phyloP scores from a whole-genome alignment of 2,329 filamentous ascomycete species.

The Aspergillus hortae region DNA sequence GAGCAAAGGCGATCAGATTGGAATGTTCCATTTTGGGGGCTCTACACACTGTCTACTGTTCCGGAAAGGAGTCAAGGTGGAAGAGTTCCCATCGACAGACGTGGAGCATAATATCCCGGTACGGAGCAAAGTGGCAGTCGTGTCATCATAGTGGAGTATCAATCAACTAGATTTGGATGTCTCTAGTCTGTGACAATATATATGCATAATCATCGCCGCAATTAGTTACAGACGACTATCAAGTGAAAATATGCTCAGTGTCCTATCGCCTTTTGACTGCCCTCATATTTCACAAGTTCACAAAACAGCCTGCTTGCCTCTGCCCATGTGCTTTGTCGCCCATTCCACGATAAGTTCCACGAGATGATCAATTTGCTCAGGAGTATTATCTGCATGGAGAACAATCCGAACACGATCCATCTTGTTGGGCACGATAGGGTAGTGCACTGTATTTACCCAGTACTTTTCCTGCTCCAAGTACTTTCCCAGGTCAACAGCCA shows the following conservation, averaged over 20 bases:
- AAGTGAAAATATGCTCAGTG: too few species aligned
- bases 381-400: constrained; percentile 10
- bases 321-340: neutral
- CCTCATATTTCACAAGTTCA: neutral
- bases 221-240: too few species aligned
- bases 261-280: too few species aligned
- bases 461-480: constrained; percentile 1
- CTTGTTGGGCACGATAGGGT: constrained; percentile 4
- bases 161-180: too few species aligned
- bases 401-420: constrained; percentile 9
- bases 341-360: constrained; percentile 5
- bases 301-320: neutral
- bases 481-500: constrained; percentile 1
- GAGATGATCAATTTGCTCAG: constrained; percentile 3
- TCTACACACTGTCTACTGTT: constrained; percentile 68
- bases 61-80: constrained; percentile 27
- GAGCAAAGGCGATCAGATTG: constrained; percentile 66
- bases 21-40: constrained; percentile 81
- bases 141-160: neutral
- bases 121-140: constrained; percentile 20
- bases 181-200: too few species aligned
- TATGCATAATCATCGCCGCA: too few species aligned
- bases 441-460: constrained; percentile 10
- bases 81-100: constrained; percentile 25
- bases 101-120: constrained; percentile 25